A percentile compares a stretch with the other conserved stretches of the same genome.
Evolutionary conservation across 2,329 filamentous ascomycete species (phyloP).

Genomic region (Verticillium isaacii): DNA sequence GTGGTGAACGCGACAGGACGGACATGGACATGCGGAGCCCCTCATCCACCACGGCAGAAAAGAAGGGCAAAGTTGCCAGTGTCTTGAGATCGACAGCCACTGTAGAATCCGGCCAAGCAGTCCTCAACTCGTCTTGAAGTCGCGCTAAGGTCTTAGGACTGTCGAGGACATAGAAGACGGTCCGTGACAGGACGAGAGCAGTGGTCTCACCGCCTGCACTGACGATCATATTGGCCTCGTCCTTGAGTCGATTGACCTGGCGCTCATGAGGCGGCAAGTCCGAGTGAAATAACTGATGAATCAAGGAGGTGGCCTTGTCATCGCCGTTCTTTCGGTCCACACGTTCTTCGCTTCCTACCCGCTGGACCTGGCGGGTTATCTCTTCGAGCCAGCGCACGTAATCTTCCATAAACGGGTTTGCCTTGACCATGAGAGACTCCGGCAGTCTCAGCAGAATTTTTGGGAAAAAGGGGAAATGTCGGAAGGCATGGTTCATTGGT

Average conservation of each 20-base stretch:
- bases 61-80: conserved; percentile 34
- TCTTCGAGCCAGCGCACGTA: neutral
- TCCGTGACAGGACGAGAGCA: conserved; percentile 27
- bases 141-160: conserved; percentile 22
- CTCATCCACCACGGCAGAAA: conserved; percentile 47
- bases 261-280: conserved; percentile 27
- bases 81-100: conserved; percentile 20
- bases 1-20: conserved; percentile 26
- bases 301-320: neutral
- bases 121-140: conserved; percentile 30
- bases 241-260: conserved; percentile 24
- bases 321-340: neutral
- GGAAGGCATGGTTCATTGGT: neutral
- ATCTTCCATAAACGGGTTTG: neutral
- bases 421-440: neutral
- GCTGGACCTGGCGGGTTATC: neutral
- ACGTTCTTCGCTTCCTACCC: neutral
- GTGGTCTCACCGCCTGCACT: conserved; percentile 51
- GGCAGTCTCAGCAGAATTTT: conserved; percentile 18
- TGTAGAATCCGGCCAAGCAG: conserved; percentile 24
- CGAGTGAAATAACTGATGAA: neutral
- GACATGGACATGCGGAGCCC: neutral
- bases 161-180: conserved; percentile 29
- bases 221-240: conserved; percentile 39
- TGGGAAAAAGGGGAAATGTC: conserved; percentile 26